These are phyloP conservation scores for Penicillium tannophilum DNA, from an alignment of 495 filamentous ascomycete genomes.

Conservation along the genomic window DNA sequence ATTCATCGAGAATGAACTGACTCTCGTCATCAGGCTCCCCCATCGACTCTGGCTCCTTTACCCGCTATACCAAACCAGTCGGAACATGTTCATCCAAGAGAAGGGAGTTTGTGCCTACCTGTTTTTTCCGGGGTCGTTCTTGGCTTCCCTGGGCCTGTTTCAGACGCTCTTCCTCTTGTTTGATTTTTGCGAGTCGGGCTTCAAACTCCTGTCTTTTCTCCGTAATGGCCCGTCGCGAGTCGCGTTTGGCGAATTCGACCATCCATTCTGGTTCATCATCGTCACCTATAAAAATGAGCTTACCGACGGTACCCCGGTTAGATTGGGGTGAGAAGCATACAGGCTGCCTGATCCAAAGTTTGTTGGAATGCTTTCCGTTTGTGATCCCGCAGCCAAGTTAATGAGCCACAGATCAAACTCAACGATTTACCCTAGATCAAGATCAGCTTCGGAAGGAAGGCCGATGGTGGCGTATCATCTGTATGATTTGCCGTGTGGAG, in stretches of 20 bases:
- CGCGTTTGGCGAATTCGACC: conserved; percentile 67
- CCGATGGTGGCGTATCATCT: conserved; percentile 13
- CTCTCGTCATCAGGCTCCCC: conserved; percentile 59
- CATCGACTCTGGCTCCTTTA: conserved; percentile 27
- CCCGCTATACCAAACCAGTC: conserved; percentile 32
- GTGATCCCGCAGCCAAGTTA: conserved; percentile 91
- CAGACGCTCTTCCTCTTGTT: conserved; percentile 65
- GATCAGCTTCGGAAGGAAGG: not conserved
- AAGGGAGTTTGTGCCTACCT: conserved; percentile 35
- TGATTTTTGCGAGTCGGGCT: conserved; percentile 63
- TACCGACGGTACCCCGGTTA: not conserved
- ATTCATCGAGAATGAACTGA: conserved; percentile 77
- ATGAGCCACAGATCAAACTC: conserved; percentile 87
- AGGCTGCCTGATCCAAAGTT: conserved; percentile 34
- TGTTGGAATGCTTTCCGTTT: conserved; percentile 69
- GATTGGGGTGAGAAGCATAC: conserved; percentile 22
- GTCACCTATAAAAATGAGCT: conserved; percentile 39
- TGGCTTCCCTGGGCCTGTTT: conserved; percentile 50
- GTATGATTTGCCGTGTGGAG: conserved; percentile 16
- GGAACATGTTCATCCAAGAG: not conserved
- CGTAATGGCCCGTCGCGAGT: conserved; percentile 67
- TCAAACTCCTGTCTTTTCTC: conserved; percentile 72
- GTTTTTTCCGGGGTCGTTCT: conserved; percentile 52
- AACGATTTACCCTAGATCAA: conserved; percentile 83
- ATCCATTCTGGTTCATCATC: conserved; percentile 89